Evolutionary conservation across 2,329 filamentous ascomycete genomes (phyloP), one percentile per base, ranked within the genome.

Genomic region (Ustulina deusta): DNA sequence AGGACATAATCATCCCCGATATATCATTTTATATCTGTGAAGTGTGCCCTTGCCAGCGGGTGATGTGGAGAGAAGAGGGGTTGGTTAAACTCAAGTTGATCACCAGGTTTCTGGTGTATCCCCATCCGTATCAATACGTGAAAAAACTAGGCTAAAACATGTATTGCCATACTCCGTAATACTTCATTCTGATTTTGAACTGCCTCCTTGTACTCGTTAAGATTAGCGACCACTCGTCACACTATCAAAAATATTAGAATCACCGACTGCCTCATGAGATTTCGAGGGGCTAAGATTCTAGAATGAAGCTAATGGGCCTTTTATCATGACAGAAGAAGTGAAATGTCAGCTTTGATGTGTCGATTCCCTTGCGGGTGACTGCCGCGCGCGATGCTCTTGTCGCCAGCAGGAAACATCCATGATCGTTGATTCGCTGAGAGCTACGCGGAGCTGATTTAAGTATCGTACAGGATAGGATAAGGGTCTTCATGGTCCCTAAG

Each of bases 321-420:
- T 48, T 36, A 25, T n/a, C 6, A 22, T 29, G n/a, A 25, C 27
- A 48, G 15, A 55, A 25, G 15, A 22, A 9, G 42, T 54, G 1
- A 34, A 17, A 36, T 29, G 9, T 27, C 1, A 25, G 27, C 22
- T 38, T 59, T 46, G 5, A 51, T 42, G 40, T 46, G 63, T 49
- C 40, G n/a, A 6, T n/a, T 51, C 38, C 46, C 7, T 29, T 54
- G 22, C 48, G 51, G 62, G 29, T 58, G 60, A 61, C 48, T 68
- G 52, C 48, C 69, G 69, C 69, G 69, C 69, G 69, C 67, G 27
- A 68, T 55, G 51, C 25, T 46, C 20, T 29, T 54, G 56, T 27
- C 22, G 52, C 42, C n/a, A 38, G 38, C 20, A 55, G 48, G 15
- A 55, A 17, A 17, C 44, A 51, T 49, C 1, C n/a, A 32, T 20